A percentile compares a stretch with the other conserved stretches of the same genome.
Conservation (phyloP, 257 asterid species). For the Plantago major region DNA sequence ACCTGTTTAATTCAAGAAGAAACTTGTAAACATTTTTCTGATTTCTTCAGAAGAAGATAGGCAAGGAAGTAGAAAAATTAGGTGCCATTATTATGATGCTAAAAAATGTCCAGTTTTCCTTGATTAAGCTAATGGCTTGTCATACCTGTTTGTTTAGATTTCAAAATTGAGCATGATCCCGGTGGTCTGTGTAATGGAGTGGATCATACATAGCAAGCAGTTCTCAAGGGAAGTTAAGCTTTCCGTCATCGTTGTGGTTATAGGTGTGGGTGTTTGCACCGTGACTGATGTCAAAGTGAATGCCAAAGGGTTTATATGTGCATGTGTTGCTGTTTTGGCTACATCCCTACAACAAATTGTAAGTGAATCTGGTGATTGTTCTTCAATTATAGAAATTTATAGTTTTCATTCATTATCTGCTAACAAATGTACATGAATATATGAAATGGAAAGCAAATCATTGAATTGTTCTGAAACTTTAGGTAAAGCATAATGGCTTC, state of each 20-base stretch:
- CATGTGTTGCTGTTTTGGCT: conserved; percentile 83
- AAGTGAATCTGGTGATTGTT: conserved; percentile 32
- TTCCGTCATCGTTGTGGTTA: conserved; percentile 83
- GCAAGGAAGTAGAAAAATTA: too few species aligned
- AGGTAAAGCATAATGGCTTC: conserved; percentile 1
- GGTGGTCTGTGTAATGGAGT: conserved; percentile 90
- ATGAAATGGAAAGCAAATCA: conserved; percentile 8
- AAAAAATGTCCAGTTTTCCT: not conserved
- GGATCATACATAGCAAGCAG: conserved; percentile 83
- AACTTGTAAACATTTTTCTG: too few species aligned
- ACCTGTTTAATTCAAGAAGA: too few species aligned
- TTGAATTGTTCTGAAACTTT: conserved; percentile 14
- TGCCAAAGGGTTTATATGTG: conserved; percentile 78
- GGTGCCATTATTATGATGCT: too few species aligned
- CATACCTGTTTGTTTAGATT: conserved; percentile 46
- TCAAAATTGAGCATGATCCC: conserved; percentile 99
- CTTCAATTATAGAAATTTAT: not conserved
- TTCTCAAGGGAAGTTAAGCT: conserved; percentile 77
- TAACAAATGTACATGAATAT: conserved; percentile 2
- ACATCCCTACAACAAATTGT: conserved; percentile 95
- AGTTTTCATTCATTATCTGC: not conserved
- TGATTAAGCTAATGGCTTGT: conserved; percentile 22
- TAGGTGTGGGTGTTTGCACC: conserved; percentile 98
- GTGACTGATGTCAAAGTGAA: conserved; percentile 94
- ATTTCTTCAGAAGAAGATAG: too few species aligned